These are phyloP conservation scores for Erucastrum elatum DNA, from an alignment of 345 rosid species.

Conservation along the genomic window DNA sequence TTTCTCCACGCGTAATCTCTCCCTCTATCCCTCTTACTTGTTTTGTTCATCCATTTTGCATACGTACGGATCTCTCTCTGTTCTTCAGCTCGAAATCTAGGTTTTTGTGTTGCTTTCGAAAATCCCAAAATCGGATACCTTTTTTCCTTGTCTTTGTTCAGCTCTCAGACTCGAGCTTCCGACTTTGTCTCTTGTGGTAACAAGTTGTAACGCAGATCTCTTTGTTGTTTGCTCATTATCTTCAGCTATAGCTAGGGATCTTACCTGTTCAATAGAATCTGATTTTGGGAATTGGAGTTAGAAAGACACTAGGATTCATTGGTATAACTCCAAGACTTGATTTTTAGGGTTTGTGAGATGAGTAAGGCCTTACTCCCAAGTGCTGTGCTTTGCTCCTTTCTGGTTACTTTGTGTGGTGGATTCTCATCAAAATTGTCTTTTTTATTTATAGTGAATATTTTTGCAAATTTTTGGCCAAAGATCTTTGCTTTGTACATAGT, in stretches of 20 bases:
- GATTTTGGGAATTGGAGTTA: background rate
- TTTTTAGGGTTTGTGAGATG: too few relatives aligned
- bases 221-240: slow-evolving; percentile 6
- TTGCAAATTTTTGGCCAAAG: background rate
- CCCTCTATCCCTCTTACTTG: background rate
- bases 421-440: too few relatives aligned
- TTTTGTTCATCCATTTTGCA: slow-evolving; percentile 17
- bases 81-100: background rate
- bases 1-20: slow-evolving; percentile 31
- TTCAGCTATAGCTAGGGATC: background rate
- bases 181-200: slow-evolving; percentile 5
- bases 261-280: slow-evolving; percentile 10
- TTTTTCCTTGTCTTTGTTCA: background rate
- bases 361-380: too few relatives aligned
- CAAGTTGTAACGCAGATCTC: slow-evolving; percentile 22
- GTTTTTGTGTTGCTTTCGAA: background rate
- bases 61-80: slow-evolving; percentile 18
- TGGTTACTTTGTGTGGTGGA: too few relatives aligned
- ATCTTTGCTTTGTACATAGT: background rate
- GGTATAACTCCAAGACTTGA: too few relatives aligned
- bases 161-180: slow-evolving; percentile 35
- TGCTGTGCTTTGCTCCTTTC: too few relatives aligned
- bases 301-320: too few relatives aligned
- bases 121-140: slow-evolving; percentile 7
- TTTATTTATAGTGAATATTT: too few relatives aligned